These are phyloP conservation scores for Saturnispora gosingensis DNA, from an alignment of 805 yeast species.

Conservation along the genomic window DNA sequence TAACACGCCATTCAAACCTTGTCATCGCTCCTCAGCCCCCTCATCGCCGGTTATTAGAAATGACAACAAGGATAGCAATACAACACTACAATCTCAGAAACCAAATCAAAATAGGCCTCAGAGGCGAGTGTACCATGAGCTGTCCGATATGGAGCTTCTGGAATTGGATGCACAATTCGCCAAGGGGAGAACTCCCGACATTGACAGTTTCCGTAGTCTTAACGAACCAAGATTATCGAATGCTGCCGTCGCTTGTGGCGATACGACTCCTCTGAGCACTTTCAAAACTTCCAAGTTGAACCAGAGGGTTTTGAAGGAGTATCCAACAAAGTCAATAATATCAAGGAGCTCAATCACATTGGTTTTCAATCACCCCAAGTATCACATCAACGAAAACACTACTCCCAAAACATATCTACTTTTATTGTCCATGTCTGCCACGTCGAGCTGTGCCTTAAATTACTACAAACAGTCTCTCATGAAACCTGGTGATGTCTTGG, in stretches of 20 bases:
- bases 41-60: constrained; percentile 3
- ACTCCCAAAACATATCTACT: constrained; percentile 31
- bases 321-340: constrained; percentile 28
- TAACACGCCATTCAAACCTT: constrained; percentile 3
- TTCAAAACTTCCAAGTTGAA: constrained; percentile 8
- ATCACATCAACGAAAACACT: constrained; percentile 8
- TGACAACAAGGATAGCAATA: constrained; percentile 5
- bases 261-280: constrained; percentile 9
- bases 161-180: constrained; percentile 46
- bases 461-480: constrained; percentile 45
- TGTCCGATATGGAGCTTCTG: constrained; percentile 46
- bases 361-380: constrained; percentile 36
- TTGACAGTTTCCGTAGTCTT: constrained; percentile 16
- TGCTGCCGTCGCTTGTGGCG: constrained; percentile 10
- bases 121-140: constrained; percentile 37
- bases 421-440: constrained; percentile 53
- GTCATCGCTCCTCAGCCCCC: constrained; percentile 1
- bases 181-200: constrained; percentile 31
- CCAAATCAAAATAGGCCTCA: not conserved
- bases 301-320: constrained; percentile 18
- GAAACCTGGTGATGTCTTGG: constrained; percentile 55
- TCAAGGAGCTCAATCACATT: constrained; percentile 28
- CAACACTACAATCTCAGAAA: constrained; percentile 22
- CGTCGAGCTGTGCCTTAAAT: constrained; percentile 70
- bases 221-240: constrained; percentile 11